Evolutionary conservation across 768 basidiomycete genomes (phyloP), one percentile per base, ranked within the genome.

Genomic region (Panus rudis): DNA sequence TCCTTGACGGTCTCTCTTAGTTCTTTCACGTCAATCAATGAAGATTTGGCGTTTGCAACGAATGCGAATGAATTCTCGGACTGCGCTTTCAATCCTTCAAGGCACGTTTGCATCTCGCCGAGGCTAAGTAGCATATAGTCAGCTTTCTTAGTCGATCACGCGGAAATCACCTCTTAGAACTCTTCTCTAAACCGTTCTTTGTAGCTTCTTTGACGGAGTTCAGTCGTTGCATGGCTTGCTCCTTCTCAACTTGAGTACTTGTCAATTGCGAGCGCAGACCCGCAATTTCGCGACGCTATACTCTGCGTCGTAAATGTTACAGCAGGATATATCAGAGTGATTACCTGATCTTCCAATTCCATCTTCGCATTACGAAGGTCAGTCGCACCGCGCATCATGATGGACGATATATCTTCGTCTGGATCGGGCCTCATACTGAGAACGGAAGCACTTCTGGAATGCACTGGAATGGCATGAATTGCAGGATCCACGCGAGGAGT

Each of bases 301-400:
- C 20, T 7, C 16, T 14, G 37, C 6, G 19, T n/a, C 40, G 31
- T 6, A 31, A 16, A 41, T 14, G 23, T 8, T 28, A 24, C 14
- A 31, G 4, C 13, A 7, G 23, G 22, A 14, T 4, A 8, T 12
- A 2, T 11, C 25, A 19, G 19, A 22, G 14, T 10, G 23, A 42
- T 25, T 43, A 55, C 58, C 46, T 53, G 53, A 27, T 60, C 58
- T 24, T 57, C 58, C 2, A 51, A 37, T 23, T 56, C 54, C 20
- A 45, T 48, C 42, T 56, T 60, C 6, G 53, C 49, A 37, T 51
- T 54, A 19, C 56, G 37, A 4, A 60, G 32, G 31, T 60, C 52
- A 1, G 50, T 53, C 10, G 56, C 56, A 6, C 56, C 56, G 8
- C 56, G 53, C 58, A 60, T 60, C 58, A 60, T 56, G 34, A 58